phyloP scores from a whole-genome alignment of 1,139 yeast species.

The Blastobotrys persicus region DNA sequence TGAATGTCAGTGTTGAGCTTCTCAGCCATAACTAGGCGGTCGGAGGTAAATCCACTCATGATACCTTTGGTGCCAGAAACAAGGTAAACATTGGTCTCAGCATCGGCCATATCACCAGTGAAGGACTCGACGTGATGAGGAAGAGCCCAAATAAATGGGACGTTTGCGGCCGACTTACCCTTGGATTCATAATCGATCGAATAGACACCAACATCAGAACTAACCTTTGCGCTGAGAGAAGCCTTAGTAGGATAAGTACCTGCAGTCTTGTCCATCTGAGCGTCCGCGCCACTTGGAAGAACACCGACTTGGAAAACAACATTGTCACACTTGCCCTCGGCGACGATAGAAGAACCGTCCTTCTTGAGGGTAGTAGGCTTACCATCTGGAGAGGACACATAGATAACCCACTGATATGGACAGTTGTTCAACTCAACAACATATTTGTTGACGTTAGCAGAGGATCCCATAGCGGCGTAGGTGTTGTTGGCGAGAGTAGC shows the following conservation, averaged over 20 bases:
- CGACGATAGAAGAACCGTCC: slow-evolving; percentile 42
- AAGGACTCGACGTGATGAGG: slow-evolving; percentile 69
- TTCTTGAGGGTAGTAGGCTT: slow-evolving; percentile 37
- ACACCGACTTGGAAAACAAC: slow-evolving; percentile 60
- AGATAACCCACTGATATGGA: slow-evolving; percentile 52
- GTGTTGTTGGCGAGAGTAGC: slow-evolving; percentile 7
- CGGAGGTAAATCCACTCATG: slow-evolving; percentile 60
- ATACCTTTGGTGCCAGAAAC: slow-evolving; percentile 65
- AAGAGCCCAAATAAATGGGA: slow-evolving; percentile 59
- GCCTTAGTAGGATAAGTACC: slow-evolving; percentile 54
- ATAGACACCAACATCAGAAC: slow-evolving; percentile 47
- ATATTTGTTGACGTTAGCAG: slow-evolving; percentile 50
- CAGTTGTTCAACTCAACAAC: slow-evolving; percentile 51
- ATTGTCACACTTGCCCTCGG: slow-evolving; percentile 33
- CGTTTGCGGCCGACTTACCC: slow-evolving; percentile 54
- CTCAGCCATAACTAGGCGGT: slow-evolving; percentile 50
- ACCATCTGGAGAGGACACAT: slow-evolving; percentile 52
- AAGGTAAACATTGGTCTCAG: slow-evolving; percentile 50
- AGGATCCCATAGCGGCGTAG: slow-evolving; percentile 28
- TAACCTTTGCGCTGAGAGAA: slow-evolving; percentile 39
- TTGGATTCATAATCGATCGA: slow-evolving; percentile 50
- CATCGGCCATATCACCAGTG: slow-evolving; percentile 37
- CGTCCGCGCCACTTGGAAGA: slow-evolving; percentile 44
- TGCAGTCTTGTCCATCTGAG: slow-evolving; percentile 55
- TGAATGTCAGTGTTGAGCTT: slow-evolving; percentile 48